These are phyloP conservation scores for Piper longum DNA, from an alignment of 164 flowering plant genomes.

Conservation along the genomic window DNA sequence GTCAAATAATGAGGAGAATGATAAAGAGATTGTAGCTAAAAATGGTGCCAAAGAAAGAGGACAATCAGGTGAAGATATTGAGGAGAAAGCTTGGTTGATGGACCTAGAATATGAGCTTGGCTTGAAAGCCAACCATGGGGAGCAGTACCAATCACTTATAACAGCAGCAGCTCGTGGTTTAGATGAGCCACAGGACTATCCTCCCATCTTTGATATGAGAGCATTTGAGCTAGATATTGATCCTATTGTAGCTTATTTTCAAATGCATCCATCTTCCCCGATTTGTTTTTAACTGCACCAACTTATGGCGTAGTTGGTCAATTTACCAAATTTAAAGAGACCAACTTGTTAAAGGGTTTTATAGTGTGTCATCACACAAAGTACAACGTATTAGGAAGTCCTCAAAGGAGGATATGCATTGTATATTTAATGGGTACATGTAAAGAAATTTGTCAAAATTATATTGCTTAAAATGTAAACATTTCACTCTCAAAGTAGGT, in stretches of 20 bases:
- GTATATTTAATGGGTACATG: no score
- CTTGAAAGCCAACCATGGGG: not conserved
- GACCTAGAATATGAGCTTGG: conserved; percentile 4
- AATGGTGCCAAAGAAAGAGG: not conserved
- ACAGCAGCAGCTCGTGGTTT: not conserved
- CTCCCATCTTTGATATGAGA: not conserved
- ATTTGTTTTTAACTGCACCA: not conserved
- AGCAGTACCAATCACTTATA: not conserved
- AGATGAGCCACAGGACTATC: not conserved
- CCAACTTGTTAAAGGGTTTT: no score
- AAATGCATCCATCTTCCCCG: conserved; percentile 5
- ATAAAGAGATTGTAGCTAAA: not conserved
- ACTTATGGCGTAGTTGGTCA: no score
- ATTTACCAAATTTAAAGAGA: no score
- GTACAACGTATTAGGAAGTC: no score
- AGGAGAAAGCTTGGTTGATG: conserved; percentile 2
- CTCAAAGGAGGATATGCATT: no score
- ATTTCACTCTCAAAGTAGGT: no score
- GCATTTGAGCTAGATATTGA: conserved; percentile 3
- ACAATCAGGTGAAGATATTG: not conserved
- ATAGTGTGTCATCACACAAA: no score
- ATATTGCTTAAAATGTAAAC: no score
- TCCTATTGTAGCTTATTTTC: conserved; percentile 6
- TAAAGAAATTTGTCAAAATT: no score
- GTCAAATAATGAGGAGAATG: not conserved